These are phyloP conservation scores for Moricandia arvensis DNA, from an alignment of 345 rosid genomes.

Conservation along the genomic window DNA sequence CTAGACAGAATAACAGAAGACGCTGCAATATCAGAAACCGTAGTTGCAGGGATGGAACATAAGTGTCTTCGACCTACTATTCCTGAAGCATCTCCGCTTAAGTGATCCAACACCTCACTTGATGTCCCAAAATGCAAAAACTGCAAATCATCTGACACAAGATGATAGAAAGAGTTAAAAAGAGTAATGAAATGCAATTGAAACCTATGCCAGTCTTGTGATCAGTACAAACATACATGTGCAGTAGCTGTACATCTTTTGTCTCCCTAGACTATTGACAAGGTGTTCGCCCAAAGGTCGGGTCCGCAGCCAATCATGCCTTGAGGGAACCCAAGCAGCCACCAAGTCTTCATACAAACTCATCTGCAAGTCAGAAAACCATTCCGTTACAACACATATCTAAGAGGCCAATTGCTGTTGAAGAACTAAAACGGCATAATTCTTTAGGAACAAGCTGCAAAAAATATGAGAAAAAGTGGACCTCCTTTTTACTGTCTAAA, in stretches of 20 bases:
- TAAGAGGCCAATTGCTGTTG: not conserved
- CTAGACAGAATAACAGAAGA: conserved; percentile 86
- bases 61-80: conserved; percentile 90
- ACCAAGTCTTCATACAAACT: conserved; percentile 98
- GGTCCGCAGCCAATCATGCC: conserved; percentile 77
- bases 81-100: conserved; percentile 71
- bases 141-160: conserved; percentile 67
- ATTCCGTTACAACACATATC: not conserved
- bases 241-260: conserved; percentile 77
- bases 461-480: conserved; percentile 23
- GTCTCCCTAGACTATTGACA: conserved; percentile 67
- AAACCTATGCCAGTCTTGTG: not conserved
- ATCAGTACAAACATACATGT: conserved; percentile 56
- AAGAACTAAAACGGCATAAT: conserved; percentile 3
- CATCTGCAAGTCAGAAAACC: conserved; percentile 49
- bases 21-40: conserved; percentile 84
- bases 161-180: conserved; percentile 23
- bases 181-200: conserved; percentile 2
- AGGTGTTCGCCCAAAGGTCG: conserved; percentile 76
- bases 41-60: conserved; percentile 91
- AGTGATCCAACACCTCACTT: conserved; percentile 92
- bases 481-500: conserved; percentile 69
- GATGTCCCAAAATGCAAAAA: conserved; percentile 99
- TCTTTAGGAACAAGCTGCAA: not conserved
- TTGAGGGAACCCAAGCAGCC: conserved; percentile 95